These are phyloP conservation scores for Alternaria novae-zelandiae DNA, from an alignment of 2,329 filamentous ascomycete species.

Conservation along the genomic window DNA sequence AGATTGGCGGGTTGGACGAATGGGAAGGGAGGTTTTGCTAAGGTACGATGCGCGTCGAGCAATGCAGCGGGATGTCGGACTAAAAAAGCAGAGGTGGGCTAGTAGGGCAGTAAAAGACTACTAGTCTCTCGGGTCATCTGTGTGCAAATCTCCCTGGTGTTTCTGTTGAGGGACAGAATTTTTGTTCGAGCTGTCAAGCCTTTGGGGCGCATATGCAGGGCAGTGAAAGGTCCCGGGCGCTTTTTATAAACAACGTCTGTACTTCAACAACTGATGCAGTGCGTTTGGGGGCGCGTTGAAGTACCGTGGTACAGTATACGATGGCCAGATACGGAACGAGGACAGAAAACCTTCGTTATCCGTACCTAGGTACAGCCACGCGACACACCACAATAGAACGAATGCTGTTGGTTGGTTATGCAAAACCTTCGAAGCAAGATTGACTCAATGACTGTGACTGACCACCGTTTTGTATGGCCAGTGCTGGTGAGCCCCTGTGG, in stretches of 20 bases:
- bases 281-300: background rate
- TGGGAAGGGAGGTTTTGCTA: background rate
- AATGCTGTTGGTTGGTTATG: background rate
- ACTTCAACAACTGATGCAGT: background rate
- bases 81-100: background rate
- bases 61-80: background rate
- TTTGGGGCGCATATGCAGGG: background rate
- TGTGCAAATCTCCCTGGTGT: background rate
- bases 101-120: background rate
- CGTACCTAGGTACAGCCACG: too few relatives aligned
- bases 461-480: background rate
- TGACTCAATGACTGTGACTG: background rate
- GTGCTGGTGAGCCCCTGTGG: background rate
- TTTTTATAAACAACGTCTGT: background rate
- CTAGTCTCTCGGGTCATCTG: background rate
- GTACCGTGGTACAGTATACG: background rate
- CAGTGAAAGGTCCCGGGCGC: background rate
- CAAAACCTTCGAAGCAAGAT: background rate
- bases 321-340: background rate
- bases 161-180: slow-evolving; percentile 20
- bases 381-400: too few relatives aligned
- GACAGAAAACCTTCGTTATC: background rate
- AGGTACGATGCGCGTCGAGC: background rate
- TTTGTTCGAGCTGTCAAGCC: background rate
- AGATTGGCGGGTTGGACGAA: slow-evolving; percentile 11